phyloP scores from a whole-genome alignment of 345 rosid genomes.

The Lepidium didymum region DNA sequence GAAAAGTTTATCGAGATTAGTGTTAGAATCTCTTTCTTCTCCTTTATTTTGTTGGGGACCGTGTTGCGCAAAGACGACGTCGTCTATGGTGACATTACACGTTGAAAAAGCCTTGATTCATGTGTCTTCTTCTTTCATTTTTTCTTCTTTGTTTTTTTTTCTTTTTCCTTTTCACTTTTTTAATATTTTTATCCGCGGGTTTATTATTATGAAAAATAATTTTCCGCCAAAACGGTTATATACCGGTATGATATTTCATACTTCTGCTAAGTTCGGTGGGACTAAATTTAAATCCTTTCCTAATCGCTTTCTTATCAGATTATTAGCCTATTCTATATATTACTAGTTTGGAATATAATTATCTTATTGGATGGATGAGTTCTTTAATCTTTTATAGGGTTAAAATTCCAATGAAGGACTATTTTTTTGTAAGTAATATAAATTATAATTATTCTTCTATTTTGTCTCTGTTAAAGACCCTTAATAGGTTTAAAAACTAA shows the following conservation, averaged over 20 bases:
- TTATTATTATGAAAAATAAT: not conserved
- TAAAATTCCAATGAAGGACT: not conserved
- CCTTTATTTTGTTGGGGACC: conserved; percentile 8
- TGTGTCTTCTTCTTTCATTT: conserved; percentile 7
- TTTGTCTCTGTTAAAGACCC: conserved; percentile 3
- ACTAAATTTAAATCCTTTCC: not conserved
- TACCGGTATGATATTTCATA: not conserved
- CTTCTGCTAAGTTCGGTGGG: not conserved
- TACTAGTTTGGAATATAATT: not conserved
- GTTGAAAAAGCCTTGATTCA: conserved; percentile 23
- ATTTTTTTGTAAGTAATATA: not conserved
- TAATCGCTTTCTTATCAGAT: not conserved
- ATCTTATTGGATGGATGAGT: not conserved
- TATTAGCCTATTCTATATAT: not conserved
- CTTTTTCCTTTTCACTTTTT: not conserved
- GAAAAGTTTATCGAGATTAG: not conserved
- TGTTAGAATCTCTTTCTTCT: not conserved
- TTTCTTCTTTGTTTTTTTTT: not conserved
- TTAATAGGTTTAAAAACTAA: not conserved
- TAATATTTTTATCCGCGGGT: conserved; percentile 4
- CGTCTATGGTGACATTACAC: conserved; percentile 13
- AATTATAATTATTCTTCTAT: not conserved
- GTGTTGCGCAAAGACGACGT: conserved; percentile 19
- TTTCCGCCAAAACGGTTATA: conserved; percentile 13
- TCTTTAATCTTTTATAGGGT: not conserved